phyloP scores from a whole-genome alignment of 768 basidiomycete genomes.

The Rubroboletus pulcherrimus region DNA sequence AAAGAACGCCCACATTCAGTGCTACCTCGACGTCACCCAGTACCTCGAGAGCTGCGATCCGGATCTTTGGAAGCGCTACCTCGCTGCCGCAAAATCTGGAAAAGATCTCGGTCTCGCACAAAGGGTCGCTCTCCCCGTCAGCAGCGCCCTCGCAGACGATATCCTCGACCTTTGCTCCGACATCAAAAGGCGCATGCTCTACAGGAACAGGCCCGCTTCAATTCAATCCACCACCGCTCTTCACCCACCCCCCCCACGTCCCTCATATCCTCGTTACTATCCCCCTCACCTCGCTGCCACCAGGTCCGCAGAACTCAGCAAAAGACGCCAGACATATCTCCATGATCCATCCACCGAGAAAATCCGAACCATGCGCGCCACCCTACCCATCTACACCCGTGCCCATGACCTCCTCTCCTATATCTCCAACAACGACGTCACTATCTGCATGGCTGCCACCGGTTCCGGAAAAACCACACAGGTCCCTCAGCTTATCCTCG shows the following conservation, averaged over 20 bases:
- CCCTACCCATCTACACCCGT: slow-evolving; percentile 74
- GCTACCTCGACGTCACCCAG: slow-evolving; percentile 82
- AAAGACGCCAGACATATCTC: slow-evolving; percentile 57
- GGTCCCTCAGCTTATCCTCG: slow-evolving; percentile 88
- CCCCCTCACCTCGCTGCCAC: slow-evolving; percentile 32
- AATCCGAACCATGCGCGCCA: slow-evolving; percentile 63
- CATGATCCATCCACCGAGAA: slow-evolving; percentile 52
- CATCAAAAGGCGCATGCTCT: slow-evolving; percentile 60
- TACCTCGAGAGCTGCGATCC: slow-evolving; percentile 86
- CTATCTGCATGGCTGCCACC: slow-evolving; percentile 85
- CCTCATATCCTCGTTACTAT: slow-evolving; percentile 26
- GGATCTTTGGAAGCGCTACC: slow-evolving; percentile 72
- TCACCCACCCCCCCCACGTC: slow-evolving; percentile 3
- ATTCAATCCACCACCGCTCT: slow-evolving; percentile 5
- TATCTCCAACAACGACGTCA: slow-evolving; percentile 76
- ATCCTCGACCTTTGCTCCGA: slow-evolving; percentile 69
- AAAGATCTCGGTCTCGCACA: slow-evolving; percentile 71
- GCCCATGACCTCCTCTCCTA: slow-evolving; percentile 63
- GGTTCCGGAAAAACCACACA: slow-evolving; percentile 96
- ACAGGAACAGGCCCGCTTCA: slow-evolving; percentile 55
- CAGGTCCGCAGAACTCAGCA: slow-evolving; percentile 58
- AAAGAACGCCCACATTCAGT: slow-evolving; percentile 65
- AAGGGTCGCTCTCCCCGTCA: slow-evolving; percentile 62
- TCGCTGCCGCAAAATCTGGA: slow-evolving; percentile 56
- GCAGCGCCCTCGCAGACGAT: slow-evolving; percentile 58